Conservation (phyloP, 2,329 filamentous ascomycete species). For the Fusarium nisikadoi region DNA sequence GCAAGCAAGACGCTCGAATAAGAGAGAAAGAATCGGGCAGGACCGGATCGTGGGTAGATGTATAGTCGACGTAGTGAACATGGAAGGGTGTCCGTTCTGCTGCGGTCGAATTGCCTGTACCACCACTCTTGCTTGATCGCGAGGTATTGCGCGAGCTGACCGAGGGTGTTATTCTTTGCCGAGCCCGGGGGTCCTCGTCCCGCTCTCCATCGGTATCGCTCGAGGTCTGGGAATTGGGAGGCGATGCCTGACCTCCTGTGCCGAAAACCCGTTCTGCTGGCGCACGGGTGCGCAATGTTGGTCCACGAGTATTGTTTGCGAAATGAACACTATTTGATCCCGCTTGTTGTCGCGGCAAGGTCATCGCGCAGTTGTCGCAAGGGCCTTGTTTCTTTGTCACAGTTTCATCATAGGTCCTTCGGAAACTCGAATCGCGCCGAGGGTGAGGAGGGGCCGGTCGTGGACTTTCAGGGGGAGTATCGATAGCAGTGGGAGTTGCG, state of each 20-base stretch:
- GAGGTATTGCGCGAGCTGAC: conserved; percentile 58
- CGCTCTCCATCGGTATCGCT: conserved; percentile 65
- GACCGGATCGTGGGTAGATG: conserved; percentile 73
- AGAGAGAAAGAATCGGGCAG: conserved; percentile 72
- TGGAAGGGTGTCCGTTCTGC: conserved; percentile 61
- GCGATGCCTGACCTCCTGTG: conserved; percentile 58
- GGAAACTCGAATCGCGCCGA: conserved; percentile 68
- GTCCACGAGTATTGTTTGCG: conserved; percentile 57
- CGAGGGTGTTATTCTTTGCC: conserved; percentile 57
- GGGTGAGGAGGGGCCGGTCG: conserved; percentile 53
- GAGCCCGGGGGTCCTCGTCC: conserved; percentile 52
- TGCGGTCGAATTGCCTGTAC: conserved; percentile 61
- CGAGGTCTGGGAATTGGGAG: conserved; percentile 63
- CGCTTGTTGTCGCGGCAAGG: conserved; percentile 60
- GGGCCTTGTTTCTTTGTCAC: conserved; percentile 71
- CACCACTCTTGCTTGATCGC: conserved; percentile 60
- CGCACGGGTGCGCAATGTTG: conserved; percentile 69
- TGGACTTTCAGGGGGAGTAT: conserved; percentile 69
- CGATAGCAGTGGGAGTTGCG: conserved; percentile 56
- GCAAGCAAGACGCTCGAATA: conserved; percentile 72
- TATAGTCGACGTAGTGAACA: conserved; percentile 74
- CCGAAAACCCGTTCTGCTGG: conserved; percentile 69
- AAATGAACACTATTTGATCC: conserved; percentile 42
- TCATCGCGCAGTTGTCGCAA: conserved; percentile 76
- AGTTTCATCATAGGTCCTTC: conserved; percentile 72